Base-by-base conservation (phyloP, 2,329 filamentous ascomycete species). In the Pseudogymnoascus sp. region DNA sequence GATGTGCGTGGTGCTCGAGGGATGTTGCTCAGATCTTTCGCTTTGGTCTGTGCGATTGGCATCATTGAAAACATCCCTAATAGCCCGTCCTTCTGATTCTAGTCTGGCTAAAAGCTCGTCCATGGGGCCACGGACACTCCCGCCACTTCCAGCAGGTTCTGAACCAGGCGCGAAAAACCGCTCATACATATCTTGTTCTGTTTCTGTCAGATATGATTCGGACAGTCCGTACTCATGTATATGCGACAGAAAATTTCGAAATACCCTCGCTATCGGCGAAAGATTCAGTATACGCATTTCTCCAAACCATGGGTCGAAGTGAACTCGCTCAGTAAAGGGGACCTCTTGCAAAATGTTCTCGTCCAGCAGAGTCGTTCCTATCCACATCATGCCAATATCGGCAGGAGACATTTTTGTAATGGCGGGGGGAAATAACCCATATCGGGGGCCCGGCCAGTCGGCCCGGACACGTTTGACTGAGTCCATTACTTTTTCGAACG, bases 131-230 rank as follows among this genome's bases (percentile, higher is more conserved):
- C 50, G 11, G 17, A 33, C 17, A 33, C 11, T 10, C n/a, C 35
- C 17, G n/a, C 29, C 11, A 21, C 31, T 19, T 15, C 10, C 11
- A 56, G n/a, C n/a, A 1, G 29, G 6, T 9, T 15, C 29, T 35
- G 29, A 35, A 33, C 29, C 50, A 56, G 29, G 10, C 4, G 50
- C 11, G 10, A 56, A 56, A 44, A 72, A 72, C 2, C 60, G 61
- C 7, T 72, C 68, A 63, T 72, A 73, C 68, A 70, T 70, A 11
- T 73, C 71, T 61, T 69, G 68, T 56, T 56, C 50, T 19, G 50
- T 56, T 3, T 35, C 26, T 31, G n/a, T 10, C 4, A 46, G 6
- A 21, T 35, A 2, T 33, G 29, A 56, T 35, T 56, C 29, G 10
- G 50, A 35, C 3, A 56, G 29, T 19, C 50, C 29, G 17, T 35